Conservation (phyloP, 2,329 filamentous ascomycete genomes). For the Colletotrichum higginsianum region DNA sequence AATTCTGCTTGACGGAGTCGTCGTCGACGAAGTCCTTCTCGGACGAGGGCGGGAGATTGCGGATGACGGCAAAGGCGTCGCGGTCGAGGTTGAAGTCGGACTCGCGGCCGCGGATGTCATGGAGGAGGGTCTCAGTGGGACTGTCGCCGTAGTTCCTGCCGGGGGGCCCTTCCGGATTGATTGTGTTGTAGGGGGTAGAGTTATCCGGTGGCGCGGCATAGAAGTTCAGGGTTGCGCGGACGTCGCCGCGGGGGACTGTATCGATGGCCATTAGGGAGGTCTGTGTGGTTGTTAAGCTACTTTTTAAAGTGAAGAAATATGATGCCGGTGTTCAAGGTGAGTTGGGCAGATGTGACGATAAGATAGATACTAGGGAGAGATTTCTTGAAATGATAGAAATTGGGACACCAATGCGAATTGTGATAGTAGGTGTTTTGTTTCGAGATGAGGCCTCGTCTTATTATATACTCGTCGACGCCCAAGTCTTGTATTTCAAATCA, state of each 20-base stretch:
- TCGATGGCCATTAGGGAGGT: constrained; percentile 55
- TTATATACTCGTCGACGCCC: constrained; percentile 1
- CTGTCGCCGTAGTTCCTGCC: constrained; percentile 75
- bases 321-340: neutral
- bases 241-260: constrained; percentile 69
- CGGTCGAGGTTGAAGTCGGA: constrained; percentile 76
- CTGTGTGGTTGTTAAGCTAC: constrained; percentile 9
- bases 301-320: neutral
- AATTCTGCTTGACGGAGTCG: constrained; percentile 76
- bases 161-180: constrained; percentile 75
- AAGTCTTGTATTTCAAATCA: constrained; percentile 40
- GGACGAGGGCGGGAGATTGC: constrained; percentile 69
- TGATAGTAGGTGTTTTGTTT: neutral
- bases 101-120: constrained; percentile 82
- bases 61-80: constrained; percentile 81
- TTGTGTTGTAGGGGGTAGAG: constrained; percentile 74
- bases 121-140: constrained; percentile 69
- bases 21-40: constrained; percentile 77
- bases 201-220: constrained; percentile 74
- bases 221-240: constrained; percentile 76
- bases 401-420: neutral
- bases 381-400: neutral
- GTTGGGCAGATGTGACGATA: neutral
- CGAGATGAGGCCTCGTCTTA: neutral
- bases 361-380: too few species aligned